Evolutionary conservation across 2,329 filamentous ascomycete species (phyloP), one percentile per base, ranked within the genome.

Genomic region (Volutella citrinella): DNA sequence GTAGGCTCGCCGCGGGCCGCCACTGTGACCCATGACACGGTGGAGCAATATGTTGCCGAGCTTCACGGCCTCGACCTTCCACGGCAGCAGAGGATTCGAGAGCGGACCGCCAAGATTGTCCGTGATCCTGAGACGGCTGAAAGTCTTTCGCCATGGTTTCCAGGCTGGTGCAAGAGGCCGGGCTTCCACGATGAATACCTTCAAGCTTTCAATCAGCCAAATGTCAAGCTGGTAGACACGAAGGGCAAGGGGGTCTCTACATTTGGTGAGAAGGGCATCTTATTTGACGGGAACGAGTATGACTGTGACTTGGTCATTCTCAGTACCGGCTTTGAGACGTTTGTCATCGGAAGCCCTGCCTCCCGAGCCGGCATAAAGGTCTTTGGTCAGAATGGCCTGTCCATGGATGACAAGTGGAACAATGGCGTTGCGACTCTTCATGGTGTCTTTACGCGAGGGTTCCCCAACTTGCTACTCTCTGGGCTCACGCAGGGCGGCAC

Each of bases 211-310:
- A 84, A 84, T 56, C 52, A 50, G 19, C 56, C 65, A 0, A 72
- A 79, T 45, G 79, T 84, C 5, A 64, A 66, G 6, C 69, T 84
- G 0, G 62, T 84, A 12, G 76, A 84, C 50, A 82, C 77, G n/a
- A n/a, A n/a, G n/a, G n/a, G n/a, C n/a, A n/a, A n/a, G n/a, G n/a
- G n/a, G n/a, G n/a, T n/a, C n/a, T n/a, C n/a, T n/a, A n/a, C n/a
- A n/a, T n/a, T n/a, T n/a, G n/a, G n/a, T n/a, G n/a, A n/a, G n/a
- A n/a, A n/a, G n/a, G n/a, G n/a, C n/a, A n/a, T n/a, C n/a, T n/a
- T n/a, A n/a, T n/a, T n/a, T n/a, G n/a, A n/a, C n/a, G 34, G 30
- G 10, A 16, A 29, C 14, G 15, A 32, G 5, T 19, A 16, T 14
- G 17, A 19, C 10, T 10, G 32, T 7, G 34, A 37, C 7, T 19